These are phyloP conservation scores for Quercus phellos DNA, from an alignment of 331 rosid genomes.

Conservation along the genomic window DNA sequence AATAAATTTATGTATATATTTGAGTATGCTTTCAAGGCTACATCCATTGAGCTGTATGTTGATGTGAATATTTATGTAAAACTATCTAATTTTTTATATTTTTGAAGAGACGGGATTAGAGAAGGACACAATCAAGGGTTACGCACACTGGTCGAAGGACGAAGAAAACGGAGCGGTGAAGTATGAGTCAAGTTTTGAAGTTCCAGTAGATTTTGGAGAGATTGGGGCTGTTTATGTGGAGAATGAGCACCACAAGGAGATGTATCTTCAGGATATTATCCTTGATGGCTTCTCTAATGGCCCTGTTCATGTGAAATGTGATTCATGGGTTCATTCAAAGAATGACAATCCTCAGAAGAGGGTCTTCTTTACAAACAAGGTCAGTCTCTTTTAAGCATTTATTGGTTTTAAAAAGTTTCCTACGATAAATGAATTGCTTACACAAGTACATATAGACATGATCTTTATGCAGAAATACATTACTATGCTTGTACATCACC, in stretches of 20 bases:
- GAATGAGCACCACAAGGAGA: constrained; percentile 45
- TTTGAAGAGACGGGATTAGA: neutral
- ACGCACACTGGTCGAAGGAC: constrained; percentile 16
- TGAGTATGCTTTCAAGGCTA: too few species aligned
- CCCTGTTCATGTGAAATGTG: neutral
- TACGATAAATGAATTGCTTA: too few species aligned
- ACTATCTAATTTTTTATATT: neutral
- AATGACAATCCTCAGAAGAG: constrained; percentile 22
- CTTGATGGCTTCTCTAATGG: constrained; percentile 11
- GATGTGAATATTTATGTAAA: too few species aligned
- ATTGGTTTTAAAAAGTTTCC: too few species aligned
- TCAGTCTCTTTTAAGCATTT: neutral
- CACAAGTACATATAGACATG: too few species aligned
- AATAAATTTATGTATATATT: too few species aligned
- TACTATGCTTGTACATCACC: too few species aligned
- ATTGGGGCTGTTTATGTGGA: constrained; percentile 42
- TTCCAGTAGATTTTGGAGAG: constrained; percentile 31
- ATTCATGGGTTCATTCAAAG: constrained; percentile 20
- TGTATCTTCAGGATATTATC: constrained; percentile 30
- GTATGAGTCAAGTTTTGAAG: constrained; percentile 36
- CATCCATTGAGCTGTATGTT: too few species aligned
- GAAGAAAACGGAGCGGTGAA: neutral
- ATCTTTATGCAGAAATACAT: too few species aligned
- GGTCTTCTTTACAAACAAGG: constrained; percentile 50
- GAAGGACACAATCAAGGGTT: neutral